phyloP scores from a whole-genome alignment of 1,284 basidiomycete species.

The Cystobasidiaceae sp. region DNA sequence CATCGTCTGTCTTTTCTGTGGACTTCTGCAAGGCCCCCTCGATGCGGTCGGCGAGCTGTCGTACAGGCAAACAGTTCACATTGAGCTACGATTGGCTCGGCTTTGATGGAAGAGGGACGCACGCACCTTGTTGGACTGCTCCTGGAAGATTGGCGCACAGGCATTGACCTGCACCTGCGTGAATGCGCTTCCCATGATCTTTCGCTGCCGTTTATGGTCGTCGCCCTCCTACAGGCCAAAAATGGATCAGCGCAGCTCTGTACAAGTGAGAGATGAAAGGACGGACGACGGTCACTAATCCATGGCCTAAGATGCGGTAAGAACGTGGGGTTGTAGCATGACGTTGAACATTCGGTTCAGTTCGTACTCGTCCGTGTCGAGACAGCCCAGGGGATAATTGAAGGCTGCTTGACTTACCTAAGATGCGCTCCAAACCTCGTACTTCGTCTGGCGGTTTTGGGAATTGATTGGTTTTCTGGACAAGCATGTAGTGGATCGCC shows the following conservation, averaged over 20 bases:
- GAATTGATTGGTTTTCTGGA: constrained; percentile 58
- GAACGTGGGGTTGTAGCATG: constrained; percentile 51
- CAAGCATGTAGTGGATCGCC: constrained; percentile 57
- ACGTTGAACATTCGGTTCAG: constrained; percentile 56
- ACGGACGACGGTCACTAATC: background rate
- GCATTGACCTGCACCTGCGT: background rate
- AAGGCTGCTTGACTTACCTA: constrained; percentile 62
- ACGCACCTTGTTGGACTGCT: background rate
- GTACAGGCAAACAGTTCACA: constrained; percentile 31
- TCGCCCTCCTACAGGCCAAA: too few relatives aligned
- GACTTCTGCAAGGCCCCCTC: too few relatives aligned
- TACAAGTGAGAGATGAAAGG: too few relatives aligned
- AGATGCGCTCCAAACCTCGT: constrained; percentile 51
- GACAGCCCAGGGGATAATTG: constrained; percentile 57
- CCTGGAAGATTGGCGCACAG: background rate
- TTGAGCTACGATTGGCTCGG: too few relatives aligned
- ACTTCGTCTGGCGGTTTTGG: constrained; percentile 63
- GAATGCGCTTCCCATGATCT: background rate
- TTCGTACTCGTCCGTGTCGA: constrained; percentile 51
- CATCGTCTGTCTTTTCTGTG: background rate
- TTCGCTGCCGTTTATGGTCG: background rate
- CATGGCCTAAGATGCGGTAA: background rate
- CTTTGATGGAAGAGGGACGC: too few relatives aligned
- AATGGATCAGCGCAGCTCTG: too few relatives aligned
- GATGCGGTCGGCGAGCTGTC: background rate